Evolutionary conservation across 345 rosid genomes (phyloP).

Genomic region (Moricandia arvensis): DNA sequence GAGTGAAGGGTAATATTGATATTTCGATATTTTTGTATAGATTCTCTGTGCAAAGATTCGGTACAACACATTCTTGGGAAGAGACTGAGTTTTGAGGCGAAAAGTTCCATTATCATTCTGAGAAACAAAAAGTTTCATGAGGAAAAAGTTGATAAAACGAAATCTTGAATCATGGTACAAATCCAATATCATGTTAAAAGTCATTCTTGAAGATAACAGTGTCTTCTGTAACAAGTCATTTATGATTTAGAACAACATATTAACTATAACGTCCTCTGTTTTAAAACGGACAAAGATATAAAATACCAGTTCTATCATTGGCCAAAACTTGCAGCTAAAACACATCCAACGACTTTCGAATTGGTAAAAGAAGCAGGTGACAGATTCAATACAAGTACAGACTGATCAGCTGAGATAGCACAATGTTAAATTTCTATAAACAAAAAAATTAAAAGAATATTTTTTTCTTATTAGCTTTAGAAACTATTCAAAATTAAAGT

Average conservation of each 20-base stretch:
- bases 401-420: background rate
- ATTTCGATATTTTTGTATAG: constrained; percentile 1
- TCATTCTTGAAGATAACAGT: background rate
- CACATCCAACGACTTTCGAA: background rate
- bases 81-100: constrained; percentile 3
- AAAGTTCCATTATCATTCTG: background rate
- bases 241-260: background rate
- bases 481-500: too few species aligned
- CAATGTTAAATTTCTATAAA: too few species aligned
- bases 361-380: background rate
- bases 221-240: background rate
- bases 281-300: background rate
- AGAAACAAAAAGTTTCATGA: background rate
- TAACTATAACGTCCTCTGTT: background rate
- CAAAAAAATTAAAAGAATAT: too few species aligned
- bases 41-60: background rate
- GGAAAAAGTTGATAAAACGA: background rate
- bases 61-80: background rate
- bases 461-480: too few species aligned
- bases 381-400: background rate
- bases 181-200: background rate
- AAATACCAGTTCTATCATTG: background rate
- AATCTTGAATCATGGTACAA: background rate
- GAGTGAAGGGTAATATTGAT: constrained; percentile 2
- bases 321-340: background rate